Evolutionary conservation across 2,329 filamentous ascomycete species (phyloP), one percentile per base, ranked within the genome.

Genomic region (Trichoderma koningii): DNA sequence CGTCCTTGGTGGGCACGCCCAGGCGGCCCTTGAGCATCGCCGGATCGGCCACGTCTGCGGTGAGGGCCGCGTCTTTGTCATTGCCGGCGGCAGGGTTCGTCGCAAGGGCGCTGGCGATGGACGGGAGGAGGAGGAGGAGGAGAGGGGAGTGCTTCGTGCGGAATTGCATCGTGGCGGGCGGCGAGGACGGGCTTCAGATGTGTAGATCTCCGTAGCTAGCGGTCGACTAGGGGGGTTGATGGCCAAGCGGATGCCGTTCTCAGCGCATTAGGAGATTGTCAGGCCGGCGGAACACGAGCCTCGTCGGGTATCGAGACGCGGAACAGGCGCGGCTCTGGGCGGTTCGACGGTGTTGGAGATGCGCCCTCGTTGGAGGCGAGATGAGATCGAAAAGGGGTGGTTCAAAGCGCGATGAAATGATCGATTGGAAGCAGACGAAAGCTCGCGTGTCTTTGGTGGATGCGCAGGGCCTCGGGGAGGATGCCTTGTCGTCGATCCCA

Each of bases 1-100:
- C 92, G 80, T 95, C 89, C 75, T 93, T 93, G 65, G 80, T 83
- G 38, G 81, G 80, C 10, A 79, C 66, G 34, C 74, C 73, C 59
- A 74, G 73, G 61, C 78, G 78, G 47, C 66, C 68, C 67, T 78
- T 79, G 28, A 71, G 68, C 50, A 68, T 68, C 51, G 73, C 71
- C n/a, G 71, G 65, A 15, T 69, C 61, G 12, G 73, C 66, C 10
- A 68, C 19, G 55, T 71, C 72, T 47, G 69, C 68, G 47, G 74
- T 72, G 60, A 70, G 70, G 51, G 74, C 69, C 15, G 69, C 69
- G 47, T 51, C 66, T 0, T 67, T 44, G 34, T 70, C 68, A 55
- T 70, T 66, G 42, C 69, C 66, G 57, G 68, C 63, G 17, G 55
- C 52, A 66, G 75, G 71, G 47, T 64, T 69, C 19, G 73, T 65